Percentiles rank a stretch among this genome's conserved stretches.
Conservation (phyloP, 73 alveolate genomes). For the Paramecium pentaurelia region DNA sequence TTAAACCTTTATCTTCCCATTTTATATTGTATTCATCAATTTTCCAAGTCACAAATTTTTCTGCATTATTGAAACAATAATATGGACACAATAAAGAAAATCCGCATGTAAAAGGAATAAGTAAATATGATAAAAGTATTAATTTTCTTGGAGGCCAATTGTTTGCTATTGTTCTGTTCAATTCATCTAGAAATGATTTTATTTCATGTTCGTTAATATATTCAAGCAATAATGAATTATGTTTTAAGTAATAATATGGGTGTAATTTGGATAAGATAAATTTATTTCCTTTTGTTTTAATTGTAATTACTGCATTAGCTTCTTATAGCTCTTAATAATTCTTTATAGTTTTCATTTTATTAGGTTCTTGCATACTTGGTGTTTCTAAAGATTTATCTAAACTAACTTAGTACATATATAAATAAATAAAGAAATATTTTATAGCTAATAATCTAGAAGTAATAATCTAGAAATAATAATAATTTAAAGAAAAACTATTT, state of each 20-base stretch:
- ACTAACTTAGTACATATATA: background rate
- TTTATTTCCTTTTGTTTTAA: background rate
- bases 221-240: background rate
- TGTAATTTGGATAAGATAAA: background rate
- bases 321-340: background rate
- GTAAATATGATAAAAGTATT: background rate
- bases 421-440: background rate
- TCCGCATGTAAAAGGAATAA: background rate
- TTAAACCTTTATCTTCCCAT: background rate
- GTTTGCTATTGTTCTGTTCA: background rate
- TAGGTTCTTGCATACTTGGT: background rate
- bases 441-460: background rate
- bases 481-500: background rate
- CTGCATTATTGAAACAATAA: background rate
- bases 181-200: background rate
- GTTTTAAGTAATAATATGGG: background rate
- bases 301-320: background rate
- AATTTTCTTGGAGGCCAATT: background rate
- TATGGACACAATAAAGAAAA: background rate
- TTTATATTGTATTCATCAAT: slow-evolving; percentile 14
- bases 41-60: background rate
- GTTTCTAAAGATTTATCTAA: background rate
- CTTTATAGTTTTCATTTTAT: background rate
- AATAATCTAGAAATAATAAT: background rate
- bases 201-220: background rate